A percentile compares a stretch with the other conserved stretches of the same genome.
These are phyloP conservation scores for Fennellomyces sp. DNA, from an alignment of 371 early-diverging fungal species.

Conservation along the genomic window DNA sequence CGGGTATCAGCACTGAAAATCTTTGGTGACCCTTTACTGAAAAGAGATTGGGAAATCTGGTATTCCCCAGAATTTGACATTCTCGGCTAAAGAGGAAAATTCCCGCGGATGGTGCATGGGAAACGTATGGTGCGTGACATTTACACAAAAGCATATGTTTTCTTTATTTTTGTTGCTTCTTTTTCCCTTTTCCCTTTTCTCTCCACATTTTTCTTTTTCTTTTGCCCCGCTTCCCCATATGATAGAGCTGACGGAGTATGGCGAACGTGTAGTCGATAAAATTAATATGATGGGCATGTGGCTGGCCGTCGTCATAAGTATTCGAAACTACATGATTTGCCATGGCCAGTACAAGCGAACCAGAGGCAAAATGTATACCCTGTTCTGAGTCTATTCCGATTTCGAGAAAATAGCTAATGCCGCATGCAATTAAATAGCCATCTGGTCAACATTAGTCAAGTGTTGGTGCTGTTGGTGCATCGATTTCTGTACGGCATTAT, in stretches of 20 bases:
- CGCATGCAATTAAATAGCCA: conserved; percentile 31
- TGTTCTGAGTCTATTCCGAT: no score
- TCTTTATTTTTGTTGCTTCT: neutral
- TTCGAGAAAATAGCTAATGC: no score
- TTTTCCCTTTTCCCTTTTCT: neutral
- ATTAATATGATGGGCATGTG: conserved; percentile 52
- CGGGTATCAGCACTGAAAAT: conserved; percentile 17
- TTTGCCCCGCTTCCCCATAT: conserved; percentile 14
- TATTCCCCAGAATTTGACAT: conserved; percentile 10
- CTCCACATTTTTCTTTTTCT: neutral
- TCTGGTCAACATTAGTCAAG: conserved; percentile 46
- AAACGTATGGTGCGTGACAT: neutral
- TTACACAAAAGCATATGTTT: neutral
- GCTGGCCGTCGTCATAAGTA: conserved; percentile 39
- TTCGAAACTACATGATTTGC: conserved; percentile 38
- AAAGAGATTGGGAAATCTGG: conserved; percentile 24
- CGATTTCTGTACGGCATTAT: conserved; percentile 42
- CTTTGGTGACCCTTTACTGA: conserved; percentile 13
- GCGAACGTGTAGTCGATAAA: conserved; percentile 38
- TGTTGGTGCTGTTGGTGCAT: conserved; percentile 33
- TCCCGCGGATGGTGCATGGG: neutral
- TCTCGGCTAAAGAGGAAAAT: neutral
- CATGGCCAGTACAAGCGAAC: conserved; percentile 39
- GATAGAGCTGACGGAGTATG: conserved; percentile 41
- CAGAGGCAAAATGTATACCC: conserved; percentile 39